A percentile compares a stretch with the other conserved stretches of the same genome.
Conservation (phyloP, 139 green algal genomes). For the Chlamydomonas sp. region DNA sequence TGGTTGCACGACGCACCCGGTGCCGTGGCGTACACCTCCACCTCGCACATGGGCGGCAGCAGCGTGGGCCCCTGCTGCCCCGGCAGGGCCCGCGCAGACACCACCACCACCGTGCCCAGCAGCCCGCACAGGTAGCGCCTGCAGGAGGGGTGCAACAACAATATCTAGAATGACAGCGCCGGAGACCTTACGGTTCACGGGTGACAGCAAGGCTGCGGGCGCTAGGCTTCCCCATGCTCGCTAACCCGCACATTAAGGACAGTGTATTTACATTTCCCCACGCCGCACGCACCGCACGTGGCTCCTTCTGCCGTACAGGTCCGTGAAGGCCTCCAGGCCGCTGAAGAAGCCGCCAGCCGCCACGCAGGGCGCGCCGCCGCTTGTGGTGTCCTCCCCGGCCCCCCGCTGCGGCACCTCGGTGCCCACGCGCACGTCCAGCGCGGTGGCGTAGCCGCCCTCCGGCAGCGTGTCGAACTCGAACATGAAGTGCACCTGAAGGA, state of each 20-base stretch:
- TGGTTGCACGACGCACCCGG: no score
- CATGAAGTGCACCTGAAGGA: conserved; percentile 10
- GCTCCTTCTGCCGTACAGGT: conserved; percentile 14
- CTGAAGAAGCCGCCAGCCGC: neutral
- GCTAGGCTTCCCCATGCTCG: no score
- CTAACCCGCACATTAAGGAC: no score
- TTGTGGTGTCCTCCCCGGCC: neutral
- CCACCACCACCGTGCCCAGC: neutral
- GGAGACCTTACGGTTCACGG: neutral
- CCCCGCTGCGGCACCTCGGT: neutral
- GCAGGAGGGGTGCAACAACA: neutral
- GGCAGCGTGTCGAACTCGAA: neutral
- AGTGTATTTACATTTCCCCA: no score
- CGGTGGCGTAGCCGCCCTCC: neutral
- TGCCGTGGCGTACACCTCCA: conserved; percentile 1
- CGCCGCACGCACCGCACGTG: neutral
- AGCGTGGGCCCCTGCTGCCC: neutral
- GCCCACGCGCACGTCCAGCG: conserved; percentile 3
- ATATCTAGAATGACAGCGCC: neutral
- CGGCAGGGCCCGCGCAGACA: neutral
- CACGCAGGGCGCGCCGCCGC: neutral
- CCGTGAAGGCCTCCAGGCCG: neutral
- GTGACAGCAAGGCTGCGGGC: no score
- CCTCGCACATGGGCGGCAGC: conserved; percentile 22
- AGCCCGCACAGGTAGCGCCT: conserved; percentile 12